Evolutionary conservation across 768 basidiomycete genomes (phyloP), one percentile per base, ranked within the genome.

Genomic region (Suillus brevipes): DNA sequence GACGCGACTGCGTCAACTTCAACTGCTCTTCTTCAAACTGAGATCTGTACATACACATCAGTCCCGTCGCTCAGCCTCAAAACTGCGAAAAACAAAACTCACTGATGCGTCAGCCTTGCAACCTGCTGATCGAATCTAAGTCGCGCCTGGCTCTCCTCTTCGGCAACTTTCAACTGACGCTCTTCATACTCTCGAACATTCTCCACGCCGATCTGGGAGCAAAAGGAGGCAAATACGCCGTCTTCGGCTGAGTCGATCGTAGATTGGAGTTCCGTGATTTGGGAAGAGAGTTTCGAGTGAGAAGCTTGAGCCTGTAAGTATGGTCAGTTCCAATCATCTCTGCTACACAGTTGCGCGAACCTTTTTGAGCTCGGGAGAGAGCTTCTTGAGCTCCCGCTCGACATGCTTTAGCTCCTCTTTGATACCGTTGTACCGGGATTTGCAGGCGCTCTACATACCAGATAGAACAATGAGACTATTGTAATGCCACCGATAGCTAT

Each of bases 151-250:
- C 87, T 92, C 75, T 95, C 94, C 70, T 92, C 92, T 75, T 95
- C 90, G 0, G 92, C 94, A 28, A 92, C 85, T 75, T 90, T 92
- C 37, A 98, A 81, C 72, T 97, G 94, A 25, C 91, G 87, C 73
- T 94, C 91, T 77, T 99, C 97, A 73, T 96, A 99, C 69, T 96
- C 94, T 36, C 96, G 87, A 67, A 99, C 94, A 76, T 89, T 89
- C 18, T 78, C 74, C 8, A 97, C 89, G 12, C 87, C 84, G 68
- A 98, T 95, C 69, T 87, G 84, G 42, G 77, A 74, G 73, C 96
- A 98, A 79, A 99, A 31, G 4, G 31, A 3, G 4, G 31, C 31
- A 31, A 31, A 31, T 31, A 31, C 31, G 31, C 31, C 31, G 31
- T 31, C 31, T 31, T 31, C 31, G 31, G 31, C 31, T 31, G 31